Evolutionary conservation across 108 stramenopile species (phyloP).

Genomic region (Pseudonitzschia multiseries): DNA sequence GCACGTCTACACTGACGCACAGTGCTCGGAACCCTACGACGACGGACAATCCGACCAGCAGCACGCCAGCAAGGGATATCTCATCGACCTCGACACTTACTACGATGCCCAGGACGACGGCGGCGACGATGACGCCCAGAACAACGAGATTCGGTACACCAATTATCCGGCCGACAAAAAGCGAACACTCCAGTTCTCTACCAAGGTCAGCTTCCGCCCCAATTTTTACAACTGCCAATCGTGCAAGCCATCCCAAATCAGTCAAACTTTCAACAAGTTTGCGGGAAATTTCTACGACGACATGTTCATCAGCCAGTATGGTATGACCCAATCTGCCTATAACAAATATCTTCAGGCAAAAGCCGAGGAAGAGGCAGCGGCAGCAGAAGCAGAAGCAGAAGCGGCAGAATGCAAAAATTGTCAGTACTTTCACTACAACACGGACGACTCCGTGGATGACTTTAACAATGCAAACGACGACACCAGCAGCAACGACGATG

Average conservation of each 20-base stretch:
- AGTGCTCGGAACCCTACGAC: conserved; percentile 60
- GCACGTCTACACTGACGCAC: conserved; percentile 75
- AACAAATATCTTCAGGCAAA: conserved; percentile 26
- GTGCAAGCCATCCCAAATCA: conserved; percentile 62
- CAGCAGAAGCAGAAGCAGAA: conserved; percentile 31
- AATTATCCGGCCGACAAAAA: background rate
- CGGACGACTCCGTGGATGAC: conserved; percentile 39
- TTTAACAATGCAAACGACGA: conserved; percentile 13
- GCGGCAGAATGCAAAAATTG: conserved; percentile 35
- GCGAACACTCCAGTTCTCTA: conserved; percentile 44
- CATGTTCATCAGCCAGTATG: conserved; percentile 66
- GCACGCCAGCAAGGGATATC: conserved; percentile 62
- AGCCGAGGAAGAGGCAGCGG: conserved; percentile 27
- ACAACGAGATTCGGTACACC: background rate
- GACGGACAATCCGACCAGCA: conserved; percentile 47
- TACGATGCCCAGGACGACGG: background rate
- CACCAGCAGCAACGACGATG: background rate
- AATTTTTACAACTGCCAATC: conserved; percentile 76
- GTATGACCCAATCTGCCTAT: conserved; percentile 45
- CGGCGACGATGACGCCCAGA: conserved; percentile 2
- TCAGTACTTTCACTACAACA: conserved; percentile 37
- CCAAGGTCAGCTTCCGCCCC: conserved; percentile 75
- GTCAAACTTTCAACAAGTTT: conserved; percentile 69
- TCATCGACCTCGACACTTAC: conserved; percentile 44
- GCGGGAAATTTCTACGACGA: conserved; percentile 82